A percentile compares a stretch with the other conserved stretches of the same genome.
phyloP scores from a whole-genome alignment of 2,329 filamentous ascomycete species.

The Nemania sp. region DNA sequence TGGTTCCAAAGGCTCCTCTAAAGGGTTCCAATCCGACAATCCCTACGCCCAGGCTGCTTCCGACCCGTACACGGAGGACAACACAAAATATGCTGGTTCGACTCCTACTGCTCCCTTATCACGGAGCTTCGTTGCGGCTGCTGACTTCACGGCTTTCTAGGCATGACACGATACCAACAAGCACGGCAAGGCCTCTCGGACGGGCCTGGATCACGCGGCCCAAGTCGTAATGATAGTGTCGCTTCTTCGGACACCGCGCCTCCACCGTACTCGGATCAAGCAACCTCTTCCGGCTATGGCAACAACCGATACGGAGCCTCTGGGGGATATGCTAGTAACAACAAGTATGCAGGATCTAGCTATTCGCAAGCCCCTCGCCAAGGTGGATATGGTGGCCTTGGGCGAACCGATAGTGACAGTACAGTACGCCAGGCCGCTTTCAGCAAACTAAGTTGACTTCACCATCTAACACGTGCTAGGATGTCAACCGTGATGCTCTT shows the following conservation, averaged over 20 bases:
- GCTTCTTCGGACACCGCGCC: slow-evolving; percentile 39
- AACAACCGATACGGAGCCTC: slow-evolving; percentile 39
- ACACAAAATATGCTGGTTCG: slow-evolving; percentile 45
- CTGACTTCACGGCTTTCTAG: slow-evolving; percentile 7
- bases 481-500: slow-evolving; percentile 63
- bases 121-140: neutral
- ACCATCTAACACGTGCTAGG: slow-evolving; percentile 31
- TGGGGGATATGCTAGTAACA: slow-evolving; percentile 54
- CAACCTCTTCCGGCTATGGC: slow-evolving; percentile 32
- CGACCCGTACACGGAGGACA: slow-evolving; percentile 58
- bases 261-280: slow-evolving; percentile 41
- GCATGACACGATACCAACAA: slow-evolving; percentile 49
- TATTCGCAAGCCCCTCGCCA: slow-evolving; percentile 45
- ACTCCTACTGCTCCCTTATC: slow-evolving; percentile 22
- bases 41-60: slow-evolving; percentile 56
- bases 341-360: slow-evolving; percentile 53
- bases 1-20: slow-evolving; percentile 55
- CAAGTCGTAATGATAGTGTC: slow-evolving; percentile 31
- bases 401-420: slow-evolving; percentile 48
- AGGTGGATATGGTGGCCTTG: slow-evolving; percentile 65
- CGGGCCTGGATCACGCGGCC: slow-evolving; percentile 35
- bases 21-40: slow-evolving; percentile 52
- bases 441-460: neutral
- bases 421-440: slow-evolving; percentile 29
- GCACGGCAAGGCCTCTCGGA: slow-evolving; percentile 43